Percentiles rank a stretch among this genome's conserved stretches.
Conservation (phyloP, 345 rosid species). For the Ricinus communis region DNA sequence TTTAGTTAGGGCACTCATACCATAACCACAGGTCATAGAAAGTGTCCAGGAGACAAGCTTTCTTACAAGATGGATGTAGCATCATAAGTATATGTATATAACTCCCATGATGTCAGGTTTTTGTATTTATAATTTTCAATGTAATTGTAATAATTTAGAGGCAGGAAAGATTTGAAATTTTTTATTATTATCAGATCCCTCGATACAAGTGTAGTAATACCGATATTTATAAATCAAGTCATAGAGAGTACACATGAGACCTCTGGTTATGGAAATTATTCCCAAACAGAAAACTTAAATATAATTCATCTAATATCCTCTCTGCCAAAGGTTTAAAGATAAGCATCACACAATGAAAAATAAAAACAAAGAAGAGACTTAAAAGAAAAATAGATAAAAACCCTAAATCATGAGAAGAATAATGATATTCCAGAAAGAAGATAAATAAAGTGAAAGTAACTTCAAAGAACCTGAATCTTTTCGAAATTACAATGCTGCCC, state of each 20-base stretch:
- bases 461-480: conserved; percentile 10
- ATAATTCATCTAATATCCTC: not conserved
- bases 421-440: not conserved
- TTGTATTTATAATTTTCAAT: too few species aligned
- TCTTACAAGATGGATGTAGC: not conserved
- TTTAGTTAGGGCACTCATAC: not conserved
- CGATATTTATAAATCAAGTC: too few species aligned
- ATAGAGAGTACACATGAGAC: not conserved
- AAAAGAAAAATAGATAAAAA: too few species aligned
- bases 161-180: too few species aligned
- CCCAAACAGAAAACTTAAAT: too few species aligned
- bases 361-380: too few species aligned
- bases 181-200: conserved; percentile 6
- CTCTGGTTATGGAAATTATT: too few species aligned
- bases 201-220: conserved; percentile 17
- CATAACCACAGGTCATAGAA: conserved; percentile 15
- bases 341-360: conserved; percentile 11
- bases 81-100: not conserved
- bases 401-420: conserved; percentile 18
- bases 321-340: not conserved
- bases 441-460: not conserved
- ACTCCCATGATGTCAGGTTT: conserved; percentile 27
- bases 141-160: too few species aligned
- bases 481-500: conserved; percentile 31
- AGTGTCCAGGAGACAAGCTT: conserved; percentile 17